Evolutionary conservation across 1,284 basidiomycete genomes (phyloP).

Genomic region (Ceratobasidium sp.): DNA sequence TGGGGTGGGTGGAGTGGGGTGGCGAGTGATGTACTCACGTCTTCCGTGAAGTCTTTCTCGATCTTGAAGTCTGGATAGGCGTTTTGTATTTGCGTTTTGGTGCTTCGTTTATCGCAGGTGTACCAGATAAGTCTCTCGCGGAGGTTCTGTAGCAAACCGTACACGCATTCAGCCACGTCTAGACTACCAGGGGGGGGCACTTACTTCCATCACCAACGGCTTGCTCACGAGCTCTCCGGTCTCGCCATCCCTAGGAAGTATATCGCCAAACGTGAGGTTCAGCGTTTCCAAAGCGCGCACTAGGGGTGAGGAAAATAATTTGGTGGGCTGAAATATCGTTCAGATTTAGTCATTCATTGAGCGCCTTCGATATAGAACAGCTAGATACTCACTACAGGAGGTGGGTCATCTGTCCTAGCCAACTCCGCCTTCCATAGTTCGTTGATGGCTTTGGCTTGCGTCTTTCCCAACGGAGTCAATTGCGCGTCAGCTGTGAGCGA

Average conservation of each 20-base stretch:
- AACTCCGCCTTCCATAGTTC: constrained; percentile 73
- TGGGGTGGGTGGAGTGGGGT: background rate
- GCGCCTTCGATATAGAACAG: background rate
- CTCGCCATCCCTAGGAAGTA: constrained; percentile 50
- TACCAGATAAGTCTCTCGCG: constrained; percentile 79
- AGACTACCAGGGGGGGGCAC: constrained; percentile 44
- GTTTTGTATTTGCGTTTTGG: constrained; percentile 66
- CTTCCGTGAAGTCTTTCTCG: constrained; percentile 77
- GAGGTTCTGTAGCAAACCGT: constrained; percentile 63
- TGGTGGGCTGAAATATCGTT: constrained; percentile 61
- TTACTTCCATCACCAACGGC: constrained; percentile 68
- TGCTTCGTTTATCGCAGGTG: constrained; percentile 79
- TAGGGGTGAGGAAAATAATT: constrained; percentile 79
- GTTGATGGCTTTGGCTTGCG: constrained; percentile 58
- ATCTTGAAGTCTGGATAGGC: constrained; percentile 75
- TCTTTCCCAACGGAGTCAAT: constrained; percentile 27
- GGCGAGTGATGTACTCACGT: constrained; percentile 56
- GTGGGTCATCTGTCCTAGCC: constrained; percentile 58
- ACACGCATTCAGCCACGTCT: background rate
- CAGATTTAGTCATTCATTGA: background rate
- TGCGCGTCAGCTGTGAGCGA: constrained; percentile 22
- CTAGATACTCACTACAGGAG: constrained; percentile 55
- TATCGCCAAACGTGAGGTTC: constrained; percentile 70
- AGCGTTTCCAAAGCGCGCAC: constrained; percentile 79
- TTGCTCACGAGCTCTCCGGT: constrained; percentile 51